Evolutionary conservation across 805 yeast genomes (phyloP).

Genomic region (Candida khao-thaluensis): DNA sequence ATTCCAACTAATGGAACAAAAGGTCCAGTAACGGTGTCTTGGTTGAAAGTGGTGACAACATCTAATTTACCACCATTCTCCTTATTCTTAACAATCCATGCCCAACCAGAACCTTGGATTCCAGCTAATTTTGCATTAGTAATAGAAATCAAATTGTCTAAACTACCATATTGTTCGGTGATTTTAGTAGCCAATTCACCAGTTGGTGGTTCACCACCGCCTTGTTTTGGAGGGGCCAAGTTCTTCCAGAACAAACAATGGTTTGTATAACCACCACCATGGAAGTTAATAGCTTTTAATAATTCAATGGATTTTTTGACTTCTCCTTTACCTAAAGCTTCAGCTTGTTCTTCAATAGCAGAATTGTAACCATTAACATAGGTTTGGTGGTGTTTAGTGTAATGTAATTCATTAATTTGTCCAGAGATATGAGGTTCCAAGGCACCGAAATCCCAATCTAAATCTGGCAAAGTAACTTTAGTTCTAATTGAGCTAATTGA

Average conservation of each 20-base stretch:
- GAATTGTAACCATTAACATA: constrained; percentile 48
- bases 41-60: constrained; percentile 46
- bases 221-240: constrained; percentile 43
- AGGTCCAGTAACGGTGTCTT: constrained; percentile 47
- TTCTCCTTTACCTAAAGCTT: constrained; percentile 17
- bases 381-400: constrained; percentile 51
- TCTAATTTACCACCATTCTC: constrained; percentile 44
- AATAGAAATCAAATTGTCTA: constrained; percentile 40
- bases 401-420: constrained; percentile 47
- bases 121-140: constrained; percentile 46
- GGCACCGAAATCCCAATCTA: constrained; percentile 48
- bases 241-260: constrained; percentile 51
- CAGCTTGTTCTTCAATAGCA: constrained; percentile 39
- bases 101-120: constrained; percentile 57
- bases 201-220: constrained; percentile 60
- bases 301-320: constrained; percentile 42
- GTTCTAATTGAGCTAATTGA: constrained; percentile 23
- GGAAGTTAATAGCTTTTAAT: constrained; percentile 47
- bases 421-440: constrained; percentile 49
- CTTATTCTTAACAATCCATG: constrained; percentile 47
- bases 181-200: constrained; percentile 40
- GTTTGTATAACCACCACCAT: constrained; percentile 53
- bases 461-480: constrained; percentile 38
- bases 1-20: constrained; percentile 48
- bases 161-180: constrained; percentile 43